phyloP scores from a whole-genome alignment of 2,329 filamentous ascomycete species.

The Fusarium compactum region DNA sequence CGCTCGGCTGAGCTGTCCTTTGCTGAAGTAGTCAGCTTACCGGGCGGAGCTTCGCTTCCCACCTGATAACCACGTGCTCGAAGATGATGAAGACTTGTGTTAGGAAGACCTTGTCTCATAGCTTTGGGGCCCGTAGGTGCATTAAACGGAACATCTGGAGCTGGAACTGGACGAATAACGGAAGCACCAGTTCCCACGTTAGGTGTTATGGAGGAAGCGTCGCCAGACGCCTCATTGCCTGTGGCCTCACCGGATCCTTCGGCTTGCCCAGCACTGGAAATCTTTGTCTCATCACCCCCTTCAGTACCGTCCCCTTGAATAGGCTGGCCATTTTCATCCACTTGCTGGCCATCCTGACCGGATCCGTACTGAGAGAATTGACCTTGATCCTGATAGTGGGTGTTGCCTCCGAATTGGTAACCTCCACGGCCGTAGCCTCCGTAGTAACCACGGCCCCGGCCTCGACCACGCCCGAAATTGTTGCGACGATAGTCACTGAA shows the following conservation, averaged over 20 bases:
- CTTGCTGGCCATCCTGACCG: constrained; percentile 42
- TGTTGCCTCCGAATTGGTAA: constrained; percentile 59
- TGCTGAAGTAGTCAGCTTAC: constrained; percentile 30
- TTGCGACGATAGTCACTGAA: constrained; percentile 82
- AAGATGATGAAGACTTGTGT: constrained; percentile 79
- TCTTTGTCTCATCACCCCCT: constrained; percentile 26
- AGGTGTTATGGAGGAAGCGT: constrained; percentile 39
- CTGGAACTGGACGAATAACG: constrained; percentile 51
- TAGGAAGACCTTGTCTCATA: constrained; percentile 89
- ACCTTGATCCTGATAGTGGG: constrained; percentile 53
- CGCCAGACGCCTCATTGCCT: constrained; percentile 47
- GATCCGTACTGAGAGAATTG: constrained; percentile 49
- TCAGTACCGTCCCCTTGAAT: constrained; percentile 43
- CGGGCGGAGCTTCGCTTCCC: constrained; percentile 54
- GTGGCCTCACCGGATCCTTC: constrained; percentile 48
- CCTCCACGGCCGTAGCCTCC: constrained; percentile 68
- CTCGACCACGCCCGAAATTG: constrained; percentile 75
- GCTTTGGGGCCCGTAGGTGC: constrained; percentile 95
- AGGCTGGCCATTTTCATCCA: constrained; percentile 57
- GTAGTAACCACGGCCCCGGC: constrained; percentile 73
- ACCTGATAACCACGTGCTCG: constrained; percentile 65
- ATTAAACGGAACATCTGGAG: constrained; percentile 66
- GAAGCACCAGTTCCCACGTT: constrained; percentile 31
- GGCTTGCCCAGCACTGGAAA: constrained; percentile 36
- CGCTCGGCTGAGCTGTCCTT: constrained; percentile 39